Evolutionary conservation across 1,284 basidiomycete genomes (phyloP).

Genomic region (Kalmanozyma brasiliensis): DNA sequence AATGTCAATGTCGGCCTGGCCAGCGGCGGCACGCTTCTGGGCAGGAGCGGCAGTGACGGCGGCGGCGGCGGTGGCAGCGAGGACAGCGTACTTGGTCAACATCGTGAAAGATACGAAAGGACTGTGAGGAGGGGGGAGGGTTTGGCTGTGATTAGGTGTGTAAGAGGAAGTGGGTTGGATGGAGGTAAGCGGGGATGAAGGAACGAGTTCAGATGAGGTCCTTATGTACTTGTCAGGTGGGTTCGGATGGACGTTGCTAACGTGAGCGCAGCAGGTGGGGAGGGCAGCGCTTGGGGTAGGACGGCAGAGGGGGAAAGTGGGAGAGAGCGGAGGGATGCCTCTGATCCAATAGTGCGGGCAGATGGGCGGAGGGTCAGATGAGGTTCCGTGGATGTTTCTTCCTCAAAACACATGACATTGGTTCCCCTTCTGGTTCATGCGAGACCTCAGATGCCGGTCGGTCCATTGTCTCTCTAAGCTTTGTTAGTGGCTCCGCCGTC

Average conservation of each 20-base stretch:
- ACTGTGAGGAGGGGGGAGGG: not conserved
- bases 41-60: slow-evolving; percentile 41
- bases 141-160: too few relatives aligned
- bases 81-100: slow-evolving; percentile 53
- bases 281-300: too few relatives aligned
- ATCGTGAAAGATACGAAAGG: slow-evolving; percentile 19
- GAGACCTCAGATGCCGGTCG: slow-evolving; percentile 14
- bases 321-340: not conserved
- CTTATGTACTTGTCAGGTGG: slow-evolving; percentile 16
- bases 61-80: slow-evolving; percentile 52
- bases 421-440: slow-evolving; percentile 21
- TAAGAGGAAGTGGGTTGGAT: slow-evolving; percentile 6
- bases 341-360: not conserved
- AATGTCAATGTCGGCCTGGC: slow-evolving; percentile 65
- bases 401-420: slow-evolving; percentile 43
- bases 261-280: not conserved
- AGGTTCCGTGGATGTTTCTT: slow-evolving; percentile 3
- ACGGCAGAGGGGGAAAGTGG: not conserved
- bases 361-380: not conserved
- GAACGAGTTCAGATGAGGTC: not conserved
- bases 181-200: not conserved
- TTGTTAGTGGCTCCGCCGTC: too few relatives aligned
- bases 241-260: slow-evolving; percentile 4
- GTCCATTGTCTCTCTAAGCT: not conserved
- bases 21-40: slow-evolving; percentile 56